phyloP scores from a whole-genome alignment of 2,329 filamentous ascomycete species.

The Fusarium drepaniforme region DNA sequence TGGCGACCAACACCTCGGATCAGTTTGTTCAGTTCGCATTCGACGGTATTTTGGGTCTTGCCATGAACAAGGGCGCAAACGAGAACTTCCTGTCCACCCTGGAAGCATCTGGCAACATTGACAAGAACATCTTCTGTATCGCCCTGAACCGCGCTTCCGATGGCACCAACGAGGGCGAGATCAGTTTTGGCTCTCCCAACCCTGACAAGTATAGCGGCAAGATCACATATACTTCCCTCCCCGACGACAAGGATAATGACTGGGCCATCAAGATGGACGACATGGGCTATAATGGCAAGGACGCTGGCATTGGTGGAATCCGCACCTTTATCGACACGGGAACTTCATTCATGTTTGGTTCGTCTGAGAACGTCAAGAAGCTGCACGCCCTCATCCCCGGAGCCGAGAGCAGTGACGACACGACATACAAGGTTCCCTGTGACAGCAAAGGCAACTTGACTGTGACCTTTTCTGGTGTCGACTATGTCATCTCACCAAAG shows the following conservation, averaged over 20 bases:
- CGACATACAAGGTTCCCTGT: conserved; percentile 81
- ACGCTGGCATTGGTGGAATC: conserved; percentile 65
- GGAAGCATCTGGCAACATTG: conserved; percentile 65
- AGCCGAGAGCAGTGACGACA: conserved; percentile 66
- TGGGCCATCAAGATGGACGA: conserved; percentile 82
- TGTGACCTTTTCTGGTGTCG: conserved; percentile 75
- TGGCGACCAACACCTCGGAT: conserved; percentile 77
- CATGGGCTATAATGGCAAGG: conserved; percentile 70
- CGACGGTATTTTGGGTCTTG: conserved; percentile 87
- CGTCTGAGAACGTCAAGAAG: conserved; percentile 72
- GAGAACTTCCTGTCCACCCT: conserved; percentile 78
- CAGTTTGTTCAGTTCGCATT: conserved; percentile 86
- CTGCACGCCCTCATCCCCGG: conserved; percentile 78
- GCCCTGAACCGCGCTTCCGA: conserved; percentile 77
- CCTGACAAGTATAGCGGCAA: conserved; percentile 74
- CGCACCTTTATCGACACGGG: conserved; percentile 86
- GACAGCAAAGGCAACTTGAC: conserved; percentile 70
- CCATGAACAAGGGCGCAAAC: conserved; percentile 69
- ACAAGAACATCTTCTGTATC: conserved; percentile 76
- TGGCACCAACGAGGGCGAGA: conserved; percentile 76
- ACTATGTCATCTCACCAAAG: conserved; percentile 74
- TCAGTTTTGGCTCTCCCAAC: conserved; percentile 82
- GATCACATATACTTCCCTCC: conserved; percentile 69
- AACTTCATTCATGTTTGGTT: conserved; percentile 83
- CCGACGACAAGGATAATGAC: conserved; percentile 65